phyloP scores from a whole-genome alignment of 2,329 filamentous ascomycete genomes.

The Cladosporium sphaerospermum region DNA sequence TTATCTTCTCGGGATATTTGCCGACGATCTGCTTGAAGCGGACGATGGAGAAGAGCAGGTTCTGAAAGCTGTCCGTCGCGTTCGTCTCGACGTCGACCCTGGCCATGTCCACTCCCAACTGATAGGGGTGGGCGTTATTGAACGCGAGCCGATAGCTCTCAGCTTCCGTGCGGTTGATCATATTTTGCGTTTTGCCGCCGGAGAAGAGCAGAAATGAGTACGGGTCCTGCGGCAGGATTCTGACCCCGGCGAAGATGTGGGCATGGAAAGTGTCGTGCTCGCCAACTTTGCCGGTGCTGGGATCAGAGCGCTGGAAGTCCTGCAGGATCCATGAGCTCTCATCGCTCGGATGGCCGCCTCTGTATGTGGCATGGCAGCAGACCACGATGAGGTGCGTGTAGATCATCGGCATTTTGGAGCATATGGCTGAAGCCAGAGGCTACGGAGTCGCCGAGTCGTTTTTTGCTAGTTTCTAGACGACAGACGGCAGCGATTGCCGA shows the following conservation, averaged over 20 bases:
- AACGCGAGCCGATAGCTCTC: slow-evolving; percentile 15
- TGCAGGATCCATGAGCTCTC: slow-evolving; percentile 59
- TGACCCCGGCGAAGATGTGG: slow-evolving; percentile 63
- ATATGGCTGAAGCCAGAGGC: no score
- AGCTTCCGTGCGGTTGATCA: slow-evolving; percentile 18
- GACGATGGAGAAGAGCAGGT: slow-evolving; percentile 70
- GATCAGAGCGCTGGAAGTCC: slow-evolving; percentile 56
- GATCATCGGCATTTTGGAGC: not conserved
- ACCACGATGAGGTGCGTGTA: slow-evolving; percentile 61
- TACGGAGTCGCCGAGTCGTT: no score
- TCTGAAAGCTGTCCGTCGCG: slow-evolving; percentile 81
- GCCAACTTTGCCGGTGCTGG: slow-evolving; percentile 42
- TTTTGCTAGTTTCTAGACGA: no score
- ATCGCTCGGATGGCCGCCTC: slow-evolving; percentile 35
- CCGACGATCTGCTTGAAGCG: slow-evolving; percentile 39
- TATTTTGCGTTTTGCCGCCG: slow-evolving; percentile 48
- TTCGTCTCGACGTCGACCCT: not conserved
- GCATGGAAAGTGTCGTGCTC: slow-evolving; percentile 74
- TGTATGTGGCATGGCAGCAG: slow-evolving; percentile 79
- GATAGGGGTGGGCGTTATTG: not conserved
- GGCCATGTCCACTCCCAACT: not conserved
- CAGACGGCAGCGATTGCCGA: no score
- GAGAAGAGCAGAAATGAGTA: slow-evolving; percentile 61
- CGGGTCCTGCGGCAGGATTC: slow-evolving; percentile 40
- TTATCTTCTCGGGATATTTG: slow-evolving; percentile 36